These are phyloP conservation scores for Lactarius akahatsu DNA, from an alignment of 768 basidiomycete species.

Conservation along the genomic window DNA sequence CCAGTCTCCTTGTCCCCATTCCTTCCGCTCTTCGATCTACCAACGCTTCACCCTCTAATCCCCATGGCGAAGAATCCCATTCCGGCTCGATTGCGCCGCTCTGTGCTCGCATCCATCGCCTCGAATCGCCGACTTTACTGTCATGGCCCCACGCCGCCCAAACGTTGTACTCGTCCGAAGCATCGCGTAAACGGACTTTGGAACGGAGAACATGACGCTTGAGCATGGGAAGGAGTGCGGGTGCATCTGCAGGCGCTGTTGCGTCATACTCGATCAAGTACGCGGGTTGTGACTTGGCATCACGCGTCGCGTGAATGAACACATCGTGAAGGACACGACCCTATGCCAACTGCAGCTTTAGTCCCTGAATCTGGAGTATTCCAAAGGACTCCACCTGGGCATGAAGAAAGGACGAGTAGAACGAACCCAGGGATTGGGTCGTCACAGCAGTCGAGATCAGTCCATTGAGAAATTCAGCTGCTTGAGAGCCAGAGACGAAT, in stretches of 20 bases:
- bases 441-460: conserved; percentile 56
- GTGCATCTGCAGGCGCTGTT: conserved; percentile 45
- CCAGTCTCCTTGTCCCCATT: conserved; percentile 75
- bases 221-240: conserved; percentile 64
- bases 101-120: conserved; percentile 54
- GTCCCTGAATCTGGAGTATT: conserved; percentile 17
- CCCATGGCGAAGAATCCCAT: conserved; percentile 71
- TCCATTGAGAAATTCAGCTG: conserved; percentile 80
- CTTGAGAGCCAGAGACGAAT: conserved; percentile 77
- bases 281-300: conserved; percentile 44
- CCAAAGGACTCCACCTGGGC: conserved; percentile 57
- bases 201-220: conserved; percentile 86
- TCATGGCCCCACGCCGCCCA: conserved; percentile 77
- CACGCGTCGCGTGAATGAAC: conserved; percentile 70
- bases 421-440: conserved; percentile 47
- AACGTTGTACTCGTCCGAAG: conserved; percentile 72
- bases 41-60: conserved; percentile 49
- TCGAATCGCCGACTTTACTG: conserved; percentile 41
- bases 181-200: conserved; percentile 81
- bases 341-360: conserved; percentile 41
- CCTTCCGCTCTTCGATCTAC: conserved; percentile 68
- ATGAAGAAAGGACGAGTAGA: conserved; percentile 73
- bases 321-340: conserved; percentile 88
- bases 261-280: conserved; percentile 75
- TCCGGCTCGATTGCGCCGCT: conserved; percentile 79